phyloP scores from a whole-genome alignment of 768 basidiomycete species.

The Tulasnella sp. region DNA sequence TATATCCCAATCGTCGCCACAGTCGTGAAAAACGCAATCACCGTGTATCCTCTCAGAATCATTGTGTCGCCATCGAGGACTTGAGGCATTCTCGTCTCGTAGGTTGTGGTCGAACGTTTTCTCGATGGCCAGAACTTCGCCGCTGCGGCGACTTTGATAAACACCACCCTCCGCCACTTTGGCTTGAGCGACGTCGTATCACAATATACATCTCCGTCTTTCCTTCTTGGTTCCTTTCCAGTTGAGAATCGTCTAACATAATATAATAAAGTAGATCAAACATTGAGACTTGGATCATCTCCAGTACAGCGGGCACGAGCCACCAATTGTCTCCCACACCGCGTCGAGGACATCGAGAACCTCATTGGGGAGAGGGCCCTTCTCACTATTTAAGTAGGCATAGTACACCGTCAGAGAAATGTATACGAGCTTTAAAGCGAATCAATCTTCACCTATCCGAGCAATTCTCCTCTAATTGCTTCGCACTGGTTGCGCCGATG shows the following conservation, averaged over 20 bases:
- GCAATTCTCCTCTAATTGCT: constrained; percentile 36
- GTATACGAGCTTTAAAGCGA: too few relatives aligned
- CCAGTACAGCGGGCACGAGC: neutral
- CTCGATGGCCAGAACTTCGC: neutral
- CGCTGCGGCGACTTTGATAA: neutral
- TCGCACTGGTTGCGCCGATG: constrained; percentile 36
- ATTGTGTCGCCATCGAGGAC: neutral
- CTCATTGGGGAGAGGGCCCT: constrained; percentile 15
- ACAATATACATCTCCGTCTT: neutral
- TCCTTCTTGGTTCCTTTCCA: neutral
- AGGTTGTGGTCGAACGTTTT: neutral
- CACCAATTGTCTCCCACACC: constrained; percentile 8
- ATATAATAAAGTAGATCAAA: neutral
- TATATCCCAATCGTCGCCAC: neutral
- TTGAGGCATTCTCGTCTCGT: neutral
- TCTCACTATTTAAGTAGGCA: neutral
- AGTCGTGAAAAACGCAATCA: neutral
- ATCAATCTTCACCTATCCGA: constrained; percentile 23
- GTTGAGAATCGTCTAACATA: neutral
- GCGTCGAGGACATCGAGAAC: constrained; percentile 15
- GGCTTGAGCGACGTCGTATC: neutral
- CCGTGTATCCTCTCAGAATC: neutral
- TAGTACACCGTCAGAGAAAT: neutral
- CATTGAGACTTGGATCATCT: neutral
- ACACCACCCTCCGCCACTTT: neutral